Evolutionary conservation across 129 eudicot genomes (phyloP), one percentile per base, ranked within the genome.

Genomic region (Heracleum sosnowskyi): DNA sequence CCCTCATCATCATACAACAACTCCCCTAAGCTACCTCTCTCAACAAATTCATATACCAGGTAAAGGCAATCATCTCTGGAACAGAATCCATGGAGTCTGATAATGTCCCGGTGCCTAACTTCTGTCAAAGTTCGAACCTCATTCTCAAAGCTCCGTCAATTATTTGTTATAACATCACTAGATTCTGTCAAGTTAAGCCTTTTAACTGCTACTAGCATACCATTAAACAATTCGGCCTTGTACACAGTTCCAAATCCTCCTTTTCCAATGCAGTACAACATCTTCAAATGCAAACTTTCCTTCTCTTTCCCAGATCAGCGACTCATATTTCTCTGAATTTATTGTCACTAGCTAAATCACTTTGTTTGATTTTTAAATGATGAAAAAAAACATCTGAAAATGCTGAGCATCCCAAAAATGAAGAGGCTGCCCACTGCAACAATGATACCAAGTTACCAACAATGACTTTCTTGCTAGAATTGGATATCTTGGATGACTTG

Each of bases 231-330:
- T 7, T 73, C 75, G 26, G 97, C 97, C 82, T 77, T 94, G 75
- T 90, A 94, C 37, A 94, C 98, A 29, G 85, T 91, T 41, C 98
- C 96, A 72, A 88, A 91, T 40, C 93, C 96, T 77, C 98, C 98
- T 84, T 47, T 90, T 24, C 98, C 97, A 31, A 94, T 91, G 86
- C 93, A 88, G 76, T 85, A 83, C 91, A 62, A 94, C 88, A 10
- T 94, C 98, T 7, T 84, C 79, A 76, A 93, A 91, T n/a, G n/a
- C n/a, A n/a, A n/a, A n/a, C n/a, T n/a, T n/a, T n/a, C n/a, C n/a
- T n/a, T n/a, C n/a, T n/a, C 72, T 81, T 80, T 80, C 97, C 97
- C 96, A 94, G 42, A 91, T 80, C 41, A 89, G 55, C 20, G 79
- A 78, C 69, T 83, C 82, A 40, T n/a, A 24, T 57, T 73, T 36